phyloP scores from a whole-genome alignment of 768 basidiomycete genomes.

The Naganishia vaughanmartiniae region DNA sequence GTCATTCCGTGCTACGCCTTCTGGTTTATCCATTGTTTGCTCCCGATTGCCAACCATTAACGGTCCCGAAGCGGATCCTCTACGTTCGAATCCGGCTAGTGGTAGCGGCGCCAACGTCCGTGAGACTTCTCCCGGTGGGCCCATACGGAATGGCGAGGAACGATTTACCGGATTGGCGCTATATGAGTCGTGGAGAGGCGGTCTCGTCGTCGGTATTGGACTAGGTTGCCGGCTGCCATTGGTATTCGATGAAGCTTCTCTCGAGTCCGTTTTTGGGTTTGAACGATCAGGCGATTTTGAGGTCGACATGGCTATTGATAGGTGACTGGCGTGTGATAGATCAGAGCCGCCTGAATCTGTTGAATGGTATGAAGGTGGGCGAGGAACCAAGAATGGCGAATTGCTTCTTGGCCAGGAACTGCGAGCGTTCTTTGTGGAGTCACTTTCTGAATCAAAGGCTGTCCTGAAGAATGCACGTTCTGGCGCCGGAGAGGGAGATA shows the following conservation, averaged over 20 bases:
- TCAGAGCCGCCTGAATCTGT: constrained; percentile 14
- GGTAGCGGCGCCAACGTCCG: constrained; percentile 15
- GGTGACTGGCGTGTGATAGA: background rate
- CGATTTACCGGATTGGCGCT: background rate
- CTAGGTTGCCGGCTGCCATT: constrained; percentile 5
- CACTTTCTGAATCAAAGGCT: background rate
- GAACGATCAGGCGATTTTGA: constrained; percentile 8
- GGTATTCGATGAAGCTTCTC: background rate
- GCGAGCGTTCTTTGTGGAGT: background rate
- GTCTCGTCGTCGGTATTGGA: background rate
- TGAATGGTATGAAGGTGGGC: background rate
- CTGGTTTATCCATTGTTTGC: background rate
- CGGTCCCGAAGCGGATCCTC: background rate
- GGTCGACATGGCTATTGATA: constrained; percentile 1
- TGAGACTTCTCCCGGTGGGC: constrained; percentile 11
- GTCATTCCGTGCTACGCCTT: constrained; percentile 7
- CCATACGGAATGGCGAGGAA: constrained; percentile 14
- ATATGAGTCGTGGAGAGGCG: constrained; percentile 3
- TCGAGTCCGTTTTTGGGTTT: background rate
- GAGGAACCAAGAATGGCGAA: constrained; percentile 22
- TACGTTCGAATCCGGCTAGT: constrained; percentile 14
- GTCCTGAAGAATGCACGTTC: background rate
- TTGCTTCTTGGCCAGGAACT: background rate
- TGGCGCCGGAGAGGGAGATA: background rate
- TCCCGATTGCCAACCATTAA: background rate